Evolutionary conservation across 495 filamentous ascomycete genomes (phyloP), one percentile per base, ranked within the genome.

Genomic region (Rhypophila decipiens): DNA sequence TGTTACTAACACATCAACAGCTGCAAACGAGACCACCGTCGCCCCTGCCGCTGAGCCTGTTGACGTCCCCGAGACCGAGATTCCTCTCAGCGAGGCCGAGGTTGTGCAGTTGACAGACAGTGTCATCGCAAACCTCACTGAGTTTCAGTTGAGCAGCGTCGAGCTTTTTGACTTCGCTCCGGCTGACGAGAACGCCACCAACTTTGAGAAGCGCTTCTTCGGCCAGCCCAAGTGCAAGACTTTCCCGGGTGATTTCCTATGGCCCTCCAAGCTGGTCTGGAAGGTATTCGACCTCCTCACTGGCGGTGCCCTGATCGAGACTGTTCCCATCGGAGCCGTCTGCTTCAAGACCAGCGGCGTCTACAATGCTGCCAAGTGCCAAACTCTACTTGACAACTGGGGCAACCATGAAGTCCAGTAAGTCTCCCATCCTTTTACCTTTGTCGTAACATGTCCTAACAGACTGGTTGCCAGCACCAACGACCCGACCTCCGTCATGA

Each of bases 291-390:
- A 79, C 51, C 42, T 63, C 3, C 55, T 73, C 4, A 57, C 74
- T 9, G 75, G 68, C n/a, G 75, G 72, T 29, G 66, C 70, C 1
- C 63, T 83, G n/a, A 77, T 75, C 46, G 68, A 77, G 48, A 77
- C 73, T 1, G 72, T 74, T 15, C 79, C 79, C 11, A 60, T 76
- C 19, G 79, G 73, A 4, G 72, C 76, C 5, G 62, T 74, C 4
- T 83, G 79, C 61, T 81, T 77, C 39, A 47, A 50, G n/a, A 65
- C 67, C 35, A 74, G 67, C 60, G 63, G 67, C 10, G 59, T 74
- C 22, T 72, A 76, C 50, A 55, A 79, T 53, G 52, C 65, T 4
- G 56, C 58, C 2, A 57, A 61, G 40, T 81, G 77, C 56, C 50
- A 56, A 8, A 27, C 55, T 33, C 53, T 76, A 27, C 60, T 50